Percentiles rank a stretch among this genome's conserved stretches.
Evolutionary conservation across 441 rosid species (phyloP).

Genomic region (Bocquillonia castaneifolia): DNA sequence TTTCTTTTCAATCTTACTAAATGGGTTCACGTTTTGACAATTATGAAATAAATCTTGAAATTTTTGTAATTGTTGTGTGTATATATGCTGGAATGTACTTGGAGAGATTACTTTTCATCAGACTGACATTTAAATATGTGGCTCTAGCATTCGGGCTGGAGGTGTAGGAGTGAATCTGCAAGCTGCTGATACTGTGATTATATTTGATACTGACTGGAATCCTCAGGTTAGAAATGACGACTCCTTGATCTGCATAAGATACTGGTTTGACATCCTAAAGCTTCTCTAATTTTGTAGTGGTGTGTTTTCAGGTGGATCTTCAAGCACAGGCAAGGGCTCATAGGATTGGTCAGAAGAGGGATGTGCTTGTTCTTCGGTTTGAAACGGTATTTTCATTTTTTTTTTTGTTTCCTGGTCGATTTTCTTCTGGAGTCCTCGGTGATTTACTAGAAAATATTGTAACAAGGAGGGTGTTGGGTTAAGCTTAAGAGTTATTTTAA

Average conservation of each 20-base stretch:
- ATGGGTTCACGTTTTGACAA: neutral
- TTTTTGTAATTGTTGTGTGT: neutral
- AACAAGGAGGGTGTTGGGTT: too few species aligned
- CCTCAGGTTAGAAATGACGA: constrained; percentile 59
- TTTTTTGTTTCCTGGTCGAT: too few species aligned
- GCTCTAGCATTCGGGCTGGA: constrained; percentile 87
- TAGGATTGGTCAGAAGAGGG: constrained; percentile 96
- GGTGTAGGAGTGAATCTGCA: constrained; percentile 98
- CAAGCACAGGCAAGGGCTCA: constrained; percentile 99
- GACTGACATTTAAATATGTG: constrained; percentile 27
- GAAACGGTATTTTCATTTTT: constrained; percentile 59
- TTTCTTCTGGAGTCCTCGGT: too few species aligned
- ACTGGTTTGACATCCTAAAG: constrained; percentile 10
- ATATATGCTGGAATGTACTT: neutral
- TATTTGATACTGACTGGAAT: constrained; percentile 97
- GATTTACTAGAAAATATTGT: too few species aligned
- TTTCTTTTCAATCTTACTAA: neutral
- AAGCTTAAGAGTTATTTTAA: too few species aligned
- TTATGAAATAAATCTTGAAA: neutral
- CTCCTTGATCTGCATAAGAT: constrained; percentile 12
- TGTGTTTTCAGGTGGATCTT: constrained; percentile 68
- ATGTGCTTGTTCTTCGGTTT: constrained; percentile 89
- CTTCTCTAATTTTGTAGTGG: constrained; percentile 5
- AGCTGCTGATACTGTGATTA: constrained; percentile 92
- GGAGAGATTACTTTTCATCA: constrained; percentile 19